Base-by-base conservation (phyloP, 768 basidiomycete species). In the Podaxis rugospora region DNA sequence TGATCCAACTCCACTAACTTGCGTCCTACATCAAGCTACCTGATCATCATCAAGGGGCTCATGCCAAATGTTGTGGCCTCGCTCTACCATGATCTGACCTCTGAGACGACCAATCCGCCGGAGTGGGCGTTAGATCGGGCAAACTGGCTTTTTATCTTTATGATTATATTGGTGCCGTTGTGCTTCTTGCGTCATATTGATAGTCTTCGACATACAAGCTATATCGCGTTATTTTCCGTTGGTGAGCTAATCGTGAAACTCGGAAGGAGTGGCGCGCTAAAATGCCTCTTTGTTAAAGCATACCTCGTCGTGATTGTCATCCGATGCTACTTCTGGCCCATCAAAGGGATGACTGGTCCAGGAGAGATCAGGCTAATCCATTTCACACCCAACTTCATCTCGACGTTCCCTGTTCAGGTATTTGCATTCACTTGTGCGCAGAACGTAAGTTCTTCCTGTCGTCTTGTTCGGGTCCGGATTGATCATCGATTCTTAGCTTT, bases 351-450 rank as follows among this genome's bases (percentile, higher is more conserved):
- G 68, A 77, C 80, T 36, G 72, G 79, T 1, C 79, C 74, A 5
- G 92, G 93, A 13, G 86, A 93, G 62, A 75, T 95, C 13, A 80
- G 82, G 62, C 74, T 88, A 37, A 79, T 94, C 64, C 84, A 86
- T 66, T 86, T 96, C 64, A 88, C 89, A 0, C 84, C 93, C 4
- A 80, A 75, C 62, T 94, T 95, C 68, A 74, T 95, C 14, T 83
- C 89, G 13, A 93, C 86, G 1, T 92, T 97, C 75, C 96, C 96
- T 0, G 92, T 98, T 27, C 95, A 94, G 71, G 89, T 95, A 14
- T 95, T 95, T 74, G 90, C 91, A 3, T 94, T 88, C 71, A 96
- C 94, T 2, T 97, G 95, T 70, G 83, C 91, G 13, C 94, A 96
- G 79, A 96, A 96, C 69, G 94, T 95, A 71, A 66, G 87, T 68